phyloP scores from a whole-genome alignment of 2,329 filamentous ascomycete genomes.

The Byssoonygena ceratinophila region DNA sequence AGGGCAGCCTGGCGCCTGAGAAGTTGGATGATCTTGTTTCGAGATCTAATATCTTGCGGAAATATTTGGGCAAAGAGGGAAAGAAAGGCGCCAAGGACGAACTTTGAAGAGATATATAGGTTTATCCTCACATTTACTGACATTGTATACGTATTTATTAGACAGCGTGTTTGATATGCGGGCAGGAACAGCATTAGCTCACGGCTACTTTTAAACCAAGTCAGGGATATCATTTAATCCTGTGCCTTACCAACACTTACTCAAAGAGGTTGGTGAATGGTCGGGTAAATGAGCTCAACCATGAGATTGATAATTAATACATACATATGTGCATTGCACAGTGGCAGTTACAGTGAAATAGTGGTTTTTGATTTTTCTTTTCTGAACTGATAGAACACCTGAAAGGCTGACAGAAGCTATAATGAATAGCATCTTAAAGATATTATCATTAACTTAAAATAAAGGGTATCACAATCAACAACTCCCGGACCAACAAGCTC shows the following conservation, averaged over 20 bases:
- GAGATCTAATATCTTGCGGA: slow-evolving; percentile 78
- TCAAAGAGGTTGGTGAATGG: too few relatives aligned
- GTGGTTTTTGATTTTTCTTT: too few relatives aligned
- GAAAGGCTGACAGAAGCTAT: too few relatives aligned
- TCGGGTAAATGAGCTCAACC: too few relatives aligned
- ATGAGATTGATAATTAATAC: too few relatives aligned
- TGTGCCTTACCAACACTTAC: too few relatives aligned
- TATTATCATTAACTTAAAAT: neutral
- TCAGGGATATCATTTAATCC: neutral
- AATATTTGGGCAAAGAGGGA: slow-evolving; percentile 55
- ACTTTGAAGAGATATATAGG: slow-evolving; percentile 42
- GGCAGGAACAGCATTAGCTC: neutral
- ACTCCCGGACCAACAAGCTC: neutral
- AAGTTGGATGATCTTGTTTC: slow-evolving; percentile 82
- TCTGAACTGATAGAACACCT: too few relatives aligned
- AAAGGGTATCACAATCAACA: neutral
- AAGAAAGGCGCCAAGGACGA: slow-evolving; percentile 56
- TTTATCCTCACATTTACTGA: neutral
- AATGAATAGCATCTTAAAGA: too few relatives aligned
- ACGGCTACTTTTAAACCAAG: neutral
- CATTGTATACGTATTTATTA: neutral
- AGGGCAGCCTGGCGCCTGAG: slow-evolving; percentile 71
- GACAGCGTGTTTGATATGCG: neutral
- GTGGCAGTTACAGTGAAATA: neutral
- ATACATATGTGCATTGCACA: neutral